These are phyloP conservation scores for Nakataea oryzae DNA, from an alignment of 2,329 filamentous ascomycete genomes.

Conservation along the genomic window DNA sequence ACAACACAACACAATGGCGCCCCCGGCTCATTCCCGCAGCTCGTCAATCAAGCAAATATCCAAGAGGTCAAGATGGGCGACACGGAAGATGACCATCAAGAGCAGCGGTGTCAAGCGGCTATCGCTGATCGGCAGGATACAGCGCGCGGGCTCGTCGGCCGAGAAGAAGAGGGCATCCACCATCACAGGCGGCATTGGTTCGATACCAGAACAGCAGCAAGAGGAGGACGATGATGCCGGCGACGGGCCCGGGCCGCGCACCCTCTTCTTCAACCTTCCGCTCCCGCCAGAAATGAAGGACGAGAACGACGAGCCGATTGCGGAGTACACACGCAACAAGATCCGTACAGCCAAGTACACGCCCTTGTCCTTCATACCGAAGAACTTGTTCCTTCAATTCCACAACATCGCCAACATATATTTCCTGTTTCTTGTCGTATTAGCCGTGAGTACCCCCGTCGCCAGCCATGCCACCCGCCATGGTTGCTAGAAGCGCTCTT, in stretches of 20 bases:
- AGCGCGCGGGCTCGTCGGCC: slow-evolving; percentile 50
- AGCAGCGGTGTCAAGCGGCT: slow-evolving; percentile 70
- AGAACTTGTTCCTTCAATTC: slow-evolving; percentile 96
- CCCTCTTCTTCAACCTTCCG: slow-evolving; percentile 77
- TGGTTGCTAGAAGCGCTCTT: neutral
- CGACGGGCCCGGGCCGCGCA: slow-evolving; percentile 36
- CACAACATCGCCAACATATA: slow-evolving; percentile 98
- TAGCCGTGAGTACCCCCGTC: slow-evolving; percentile 59
- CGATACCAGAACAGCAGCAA: slow-evolving; percentile 14
- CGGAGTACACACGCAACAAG: slow-evolving; percentile 79
- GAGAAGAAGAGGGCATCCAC: slow-evolving; percentile 57
- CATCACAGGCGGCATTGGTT: slow-evolving; percentile 14
- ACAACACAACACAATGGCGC: slow-evolving; percentile 16
- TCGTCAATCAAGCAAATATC: slow-evolving; percentile 32
- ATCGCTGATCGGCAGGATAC: slow-evolving; percentile 69
- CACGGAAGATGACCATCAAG: slow-evolving; percentile 70
- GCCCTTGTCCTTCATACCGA: slow-evolving; percentile 85
- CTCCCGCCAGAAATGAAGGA: slow-evolving; percentile 67
- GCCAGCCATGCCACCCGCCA: neutral
- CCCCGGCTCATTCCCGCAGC: slow-evolving; percentile 1
- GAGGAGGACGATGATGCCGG: slow-evolving; percentile 13
- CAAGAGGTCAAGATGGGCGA: slow-evolving; percentile 89
- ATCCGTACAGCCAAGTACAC: slow-evolving; percentile 98
- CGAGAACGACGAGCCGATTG: slow-evolving; percentile 64
- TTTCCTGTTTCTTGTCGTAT: slow-evolving; percentile 91